Conservation (phyloP, 2,329 filamentous ascomycete genomes). For the Herpotrichia juniperi region DNA sequence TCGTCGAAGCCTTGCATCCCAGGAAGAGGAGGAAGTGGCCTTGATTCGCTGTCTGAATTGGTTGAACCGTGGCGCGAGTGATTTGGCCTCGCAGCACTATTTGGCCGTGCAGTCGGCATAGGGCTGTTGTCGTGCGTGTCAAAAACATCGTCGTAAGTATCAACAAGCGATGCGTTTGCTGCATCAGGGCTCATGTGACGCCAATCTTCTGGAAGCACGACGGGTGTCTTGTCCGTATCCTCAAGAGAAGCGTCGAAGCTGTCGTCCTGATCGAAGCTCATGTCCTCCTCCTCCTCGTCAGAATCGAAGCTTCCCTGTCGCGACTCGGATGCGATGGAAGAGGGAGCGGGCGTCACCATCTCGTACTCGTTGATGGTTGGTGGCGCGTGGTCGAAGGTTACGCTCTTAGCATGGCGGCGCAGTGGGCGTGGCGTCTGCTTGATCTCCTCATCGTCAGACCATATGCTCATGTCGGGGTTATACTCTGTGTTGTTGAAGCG, state of each 20-base stretch:
- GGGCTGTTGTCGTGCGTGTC: conserved; percentile 68
- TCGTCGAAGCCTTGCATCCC: conserved; percentile 65
- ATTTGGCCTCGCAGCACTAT: conserved; percentile 51
- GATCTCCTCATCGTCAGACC: conserved; percentile 59
- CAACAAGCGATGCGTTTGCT: conserved; percentile 60
- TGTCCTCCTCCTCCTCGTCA: conserved; percentile 72
- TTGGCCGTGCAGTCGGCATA: conserved; percentile 61
- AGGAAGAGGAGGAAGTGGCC: conserved; percentile 87
- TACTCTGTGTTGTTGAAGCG: conserved; percentile 57
- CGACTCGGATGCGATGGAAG: conserved; percentile 85
- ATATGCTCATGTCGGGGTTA: conserved; percentile 42
- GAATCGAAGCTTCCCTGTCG: conserved; percentile 94
- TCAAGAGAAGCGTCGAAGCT: conserved; percentile 96
- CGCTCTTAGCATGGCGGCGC: conserved; percentile 90
- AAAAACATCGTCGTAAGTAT: conserved; percentile 70
- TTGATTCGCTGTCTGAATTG: conserved; percentile 78
- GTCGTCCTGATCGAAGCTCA: conserved; percentile 73
- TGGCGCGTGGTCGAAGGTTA: conserved; percentile 93
- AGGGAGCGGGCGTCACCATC: conserved; percentile 96
- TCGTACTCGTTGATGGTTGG: conserved; percentile 98
- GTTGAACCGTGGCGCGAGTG: conserved; percentile 69
- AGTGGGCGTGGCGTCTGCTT: conserved; percentile 68
- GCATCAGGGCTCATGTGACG: conserved; percentile 73
- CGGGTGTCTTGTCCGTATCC: conserved; percentile 95
- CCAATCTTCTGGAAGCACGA: conserved; percentile 98